A percentile compares a stretch with the other conserved stretches of the same genome.
Conservation (phyloP, 306 rosid genomes). For the Benincasa hispida region DNA sequence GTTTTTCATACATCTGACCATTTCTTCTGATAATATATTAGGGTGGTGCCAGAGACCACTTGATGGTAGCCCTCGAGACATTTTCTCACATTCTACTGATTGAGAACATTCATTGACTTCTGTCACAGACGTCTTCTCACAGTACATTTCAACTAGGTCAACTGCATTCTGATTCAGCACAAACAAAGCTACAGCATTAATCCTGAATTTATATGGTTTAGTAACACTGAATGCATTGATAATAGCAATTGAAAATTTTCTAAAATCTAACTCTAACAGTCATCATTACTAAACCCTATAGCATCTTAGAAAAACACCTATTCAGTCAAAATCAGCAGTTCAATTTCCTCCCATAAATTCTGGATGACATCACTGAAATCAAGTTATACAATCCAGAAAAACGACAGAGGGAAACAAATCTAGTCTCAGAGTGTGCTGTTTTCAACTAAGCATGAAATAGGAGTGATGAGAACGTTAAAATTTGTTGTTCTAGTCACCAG, state of each 20-base stretch:
- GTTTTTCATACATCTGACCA: conserved; percentile 71
- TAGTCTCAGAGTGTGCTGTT: background rate
- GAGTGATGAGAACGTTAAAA: background rate
- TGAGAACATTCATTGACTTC: conserved; percentile 20
- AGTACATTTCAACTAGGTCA: conserved; percentile 18
- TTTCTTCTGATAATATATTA: conserved; percentile 57
- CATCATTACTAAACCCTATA: background rate
- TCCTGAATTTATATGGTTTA: background rate
- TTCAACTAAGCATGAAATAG: background rate
- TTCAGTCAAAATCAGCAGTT: background rate
- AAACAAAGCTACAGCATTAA: background rate
- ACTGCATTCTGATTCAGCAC: conserved; percentile 26
- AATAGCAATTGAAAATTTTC: background rate
- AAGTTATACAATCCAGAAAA: background rate
- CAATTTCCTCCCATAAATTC: background rate
- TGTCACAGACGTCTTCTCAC: conserved; percentile 13
- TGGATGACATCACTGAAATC: background rate
- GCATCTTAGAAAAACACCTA: background rate
- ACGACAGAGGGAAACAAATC: background rate
- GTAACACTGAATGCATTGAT: background rate
- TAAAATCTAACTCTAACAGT: background rate
- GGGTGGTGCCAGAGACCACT: conserved; percentile 61
- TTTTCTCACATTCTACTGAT: conserved; percentile 20
- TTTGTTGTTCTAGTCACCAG: background rate
- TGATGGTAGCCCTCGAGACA: conserved; percentile 30